A percentile compares a stretch with the other conserved stretches of the same genome.
These are phyloP conservation scores for Cladosporium sp. DNA, from an alignment of 2,329 filamentous ascomycete genomes.

Conservation along the genomic window DNA sequence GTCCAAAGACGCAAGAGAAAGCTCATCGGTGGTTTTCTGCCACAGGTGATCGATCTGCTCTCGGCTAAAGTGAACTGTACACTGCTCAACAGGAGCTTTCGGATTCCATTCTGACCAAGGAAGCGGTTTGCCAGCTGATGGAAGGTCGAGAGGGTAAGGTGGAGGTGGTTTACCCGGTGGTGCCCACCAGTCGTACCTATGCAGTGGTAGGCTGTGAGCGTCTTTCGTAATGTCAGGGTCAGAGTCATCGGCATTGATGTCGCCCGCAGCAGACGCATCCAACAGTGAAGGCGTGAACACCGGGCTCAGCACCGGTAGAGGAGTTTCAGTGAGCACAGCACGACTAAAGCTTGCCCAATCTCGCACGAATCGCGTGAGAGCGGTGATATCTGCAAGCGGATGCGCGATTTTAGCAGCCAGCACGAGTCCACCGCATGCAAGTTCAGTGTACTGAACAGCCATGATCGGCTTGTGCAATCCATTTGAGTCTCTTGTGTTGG, in stretches of 20 bases:
- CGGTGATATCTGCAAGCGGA: constrained; percentile 12
- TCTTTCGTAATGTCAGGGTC: background rate
- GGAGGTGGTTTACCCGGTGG: constrained; percentile 2
- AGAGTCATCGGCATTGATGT: background rate
- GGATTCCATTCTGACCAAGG: constrained; percentile 4
- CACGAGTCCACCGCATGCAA: constrained; percentile 9
- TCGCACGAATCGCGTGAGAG: constrained; percentile 1
- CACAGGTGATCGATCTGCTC: constrained; percentile 6
- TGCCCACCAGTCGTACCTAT: constrained; percentile 12
- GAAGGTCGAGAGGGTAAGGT: background rate
- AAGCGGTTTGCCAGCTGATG: background rate
- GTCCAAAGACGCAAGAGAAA: background rate
- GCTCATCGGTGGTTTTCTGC: background rate
- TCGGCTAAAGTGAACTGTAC: constrained; percentile 7
- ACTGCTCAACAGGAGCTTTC: background rate
- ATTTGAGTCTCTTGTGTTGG: background rate
- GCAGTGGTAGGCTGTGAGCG: constrained; percentile 3
- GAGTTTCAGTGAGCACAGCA: background rate
- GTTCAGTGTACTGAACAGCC: constrained; percentile 5
- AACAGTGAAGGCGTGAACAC: constrained; percentile 1
- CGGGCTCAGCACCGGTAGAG: background rate
- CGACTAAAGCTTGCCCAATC: constrained; percentile 11
- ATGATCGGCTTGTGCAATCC: constrained; percentile 6
- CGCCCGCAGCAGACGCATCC: background rate
- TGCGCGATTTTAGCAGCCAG: constrained; percentile 11